A percentile compares a stretch with the other conserved stretches of the same genome.
phyloP scores from a whole-genome alignment of 352 stramenopile genomes.

The Phytophthora pini region DNA sequence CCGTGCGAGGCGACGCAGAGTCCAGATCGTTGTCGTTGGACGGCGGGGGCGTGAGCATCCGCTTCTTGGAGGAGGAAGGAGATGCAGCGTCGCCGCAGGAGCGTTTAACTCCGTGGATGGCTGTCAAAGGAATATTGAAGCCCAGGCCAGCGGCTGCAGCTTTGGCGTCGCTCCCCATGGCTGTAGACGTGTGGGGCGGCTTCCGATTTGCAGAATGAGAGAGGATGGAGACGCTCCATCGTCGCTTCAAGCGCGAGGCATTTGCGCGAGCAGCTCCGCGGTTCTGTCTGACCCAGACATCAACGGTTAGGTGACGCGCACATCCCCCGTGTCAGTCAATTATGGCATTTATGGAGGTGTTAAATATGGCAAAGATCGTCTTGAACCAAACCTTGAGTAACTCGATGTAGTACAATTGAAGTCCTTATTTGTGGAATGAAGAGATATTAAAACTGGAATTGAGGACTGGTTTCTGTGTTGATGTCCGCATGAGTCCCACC shows the following conservation, averaged over 20 bases:
- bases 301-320: slow-evolving; percentile 10
- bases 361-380: background rate
- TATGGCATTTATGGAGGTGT: background rate
- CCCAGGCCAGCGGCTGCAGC: slow-evolving; percentile 15
- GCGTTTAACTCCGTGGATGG: slow-evolving; percentile 23
- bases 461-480: no score
- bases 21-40: slow-evolving; percentile 35
- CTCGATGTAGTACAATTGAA: no score
- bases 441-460: no score
- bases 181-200: slow-evolving; percentile 1
- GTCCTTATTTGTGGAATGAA: no score
- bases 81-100: background rate
- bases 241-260: slow-evolving; percentile 19
- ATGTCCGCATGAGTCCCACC: slow-evolving; percentile 1
- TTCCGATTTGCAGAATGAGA: slow-evolving; percentile 28
- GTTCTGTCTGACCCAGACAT: slow-evolving; percentile 20
- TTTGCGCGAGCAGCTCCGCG: slow-evolving; percentile 3
- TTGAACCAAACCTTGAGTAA: background rate
- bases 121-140: slow-evolving; percentile 39
- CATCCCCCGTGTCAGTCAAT: slow-evolving; percentile 10
- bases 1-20: slow-evolving; percentile 40
- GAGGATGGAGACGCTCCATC: background rate
- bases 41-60: slow-evolving; percentile 42
- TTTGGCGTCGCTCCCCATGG: slow-evolving; percentile 12
- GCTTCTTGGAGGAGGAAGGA: slow-evolving; percentile 49